These are phyloP conservation scores for Talaromyces sp. DNA, from an alignment of 2,329 filamentous ascomycete species.

Conservation along the genomic window DNA sequence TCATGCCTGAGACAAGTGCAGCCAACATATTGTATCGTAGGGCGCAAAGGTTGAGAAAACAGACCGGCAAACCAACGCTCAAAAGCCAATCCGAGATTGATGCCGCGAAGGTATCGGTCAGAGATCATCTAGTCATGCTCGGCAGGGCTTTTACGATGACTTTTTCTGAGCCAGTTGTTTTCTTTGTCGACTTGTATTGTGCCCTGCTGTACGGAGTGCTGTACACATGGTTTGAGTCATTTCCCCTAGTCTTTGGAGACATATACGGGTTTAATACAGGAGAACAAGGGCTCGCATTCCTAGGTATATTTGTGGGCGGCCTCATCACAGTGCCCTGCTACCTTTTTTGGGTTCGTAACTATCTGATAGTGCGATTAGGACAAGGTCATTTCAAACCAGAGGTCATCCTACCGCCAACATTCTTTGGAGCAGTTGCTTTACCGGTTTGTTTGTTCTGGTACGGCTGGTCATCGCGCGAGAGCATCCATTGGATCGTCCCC, in stretches of 20 bases:
- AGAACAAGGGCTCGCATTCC: conserved; percentile 42
- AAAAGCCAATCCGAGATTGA: conserved; percentile 64
- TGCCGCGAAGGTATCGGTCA: conserved; percentile 31
- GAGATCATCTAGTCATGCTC: conserved; percentile 25
- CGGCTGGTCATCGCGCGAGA: conserved; percentile 43
- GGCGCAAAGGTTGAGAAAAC: conserved; percentile 54
- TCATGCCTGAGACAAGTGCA: conserved; percentile 46
- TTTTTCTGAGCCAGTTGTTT: conserved; percentile 27
- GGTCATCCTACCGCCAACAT: conserved; percentile 55
- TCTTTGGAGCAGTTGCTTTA: conserved; percentile 53
- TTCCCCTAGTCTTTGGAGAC: conserved; percentile 32
- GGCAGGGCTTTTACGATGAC: conserved; percentile 28
- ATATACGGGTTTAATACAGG: conserved; percentile 39
- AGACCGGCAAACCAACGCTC: conserved; percentile 56
- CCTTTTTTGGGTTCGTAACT: conserved; percentile 54
- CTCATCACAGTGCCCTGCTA: conserved; percentile 43
- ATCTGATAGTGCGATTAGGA: conserved; percentile 51
- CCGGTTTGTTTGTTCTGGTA: conserved; percentile 51
- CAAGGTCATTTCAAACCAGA: conserved; percentile 50
- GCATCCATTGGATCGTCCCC: conserved; percentile 40
- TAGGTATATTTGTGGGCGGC: conserved; percentile 45
- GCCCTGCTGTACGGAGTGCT: conserved; percentile 31
- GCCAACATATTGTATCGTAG: conserved; percentile 11
- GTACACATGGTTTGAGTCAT: conserved; percentile 29
- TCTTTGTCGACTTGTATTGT: conserved; percentile 30